Conservation (phyloP, 139 green algal species). For the Astrephomene gubernaculifera region DNA sequence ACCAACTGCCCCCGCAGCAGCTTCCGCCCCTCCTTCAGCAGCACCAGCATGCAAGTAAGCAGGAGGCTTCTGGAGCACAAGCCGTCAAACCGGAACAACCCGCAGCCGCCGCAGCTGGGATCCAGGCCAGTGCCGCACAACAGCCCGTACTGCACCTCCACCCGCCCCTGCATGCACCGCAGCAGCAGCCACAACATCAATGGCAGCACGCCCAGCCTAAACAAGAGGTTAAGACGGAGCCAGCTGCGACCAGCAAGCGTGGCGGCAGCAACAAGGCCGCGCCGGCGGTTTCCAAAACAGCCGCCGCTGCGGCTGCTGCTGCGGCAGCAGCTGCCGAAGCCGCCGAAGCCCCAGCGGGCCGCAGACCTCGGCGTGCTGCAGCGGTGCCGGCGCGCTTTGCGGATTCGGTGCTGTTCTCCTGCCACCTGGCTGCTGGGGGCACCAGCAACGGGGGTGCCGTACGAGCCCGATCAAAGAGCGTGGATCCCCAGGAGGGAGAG, state of each 20-base stretch:
- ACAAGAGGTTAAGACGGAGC: background rate
- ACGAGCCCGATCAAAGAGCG: too few species aligned
- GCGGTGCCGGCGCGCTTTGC: conserved; percentile 29
- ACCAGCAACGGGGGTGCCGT: background rate
- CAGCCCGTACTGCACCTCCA: too few species aligned
- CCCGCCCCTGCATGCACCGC: background rate
- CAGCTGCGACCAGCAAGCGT: background rate
- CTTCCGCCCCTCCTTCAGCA: background rate
- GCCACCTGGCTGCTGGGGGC: background rate
- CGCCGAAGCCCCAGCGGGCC: background rate
- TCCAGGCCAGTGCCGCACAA: too few species aligned
- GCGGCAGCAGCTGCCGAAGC: background rate
- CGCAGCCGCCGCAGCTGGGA: too few species aligned
- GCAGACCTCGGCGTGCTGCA: conserved; percentile 15
- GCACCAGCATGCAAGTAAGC: background rate
- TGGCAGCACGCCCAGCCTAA: background rate
- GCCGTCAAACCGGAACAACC: too few species aligned
- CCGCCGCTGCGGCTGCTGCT: background rate
- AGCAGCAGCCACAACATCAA: background rate
- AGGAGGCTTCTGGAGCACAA: too few species aligned
- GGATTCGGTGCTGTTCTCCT: conserved; percentile 8
- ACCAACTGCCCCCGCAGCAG: background rate
- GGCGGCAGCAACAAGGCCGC: background rate
- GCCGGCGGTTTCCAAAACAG: background rate
- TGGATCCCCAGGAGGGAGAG: background rate